Evolutionary conservation across 148 eudicot species (phyloP).

Genomic region (Bassia scoparia): DNA sequence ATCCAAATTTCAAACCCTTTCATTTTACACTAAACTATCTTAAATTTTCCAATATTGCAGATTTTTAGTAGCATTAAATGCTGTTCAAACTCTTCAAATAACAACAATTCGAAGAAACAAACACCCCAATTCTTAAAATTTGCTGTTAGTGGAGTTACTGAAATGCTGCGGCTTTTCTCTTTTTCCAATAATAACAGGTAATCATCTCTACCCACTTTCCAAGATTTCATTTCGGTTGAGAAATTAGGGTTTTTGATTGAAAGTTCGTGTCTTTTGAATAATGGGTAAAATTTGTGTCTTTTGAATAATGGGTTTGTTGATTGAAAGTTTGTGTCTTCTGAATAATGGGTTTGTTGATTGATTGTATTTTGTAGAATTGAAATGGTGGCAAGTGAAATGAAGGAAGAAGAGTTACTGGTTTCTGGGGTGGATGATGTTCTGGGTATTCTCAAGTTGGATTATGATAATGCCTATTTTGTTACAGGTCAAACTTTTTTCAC

Average conservation of each 20-base stretch:
- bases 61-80: constrained; percentile 24
- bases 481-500: constrained; percentile 48
- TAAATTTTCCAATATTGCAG: constrained; percentile 16
- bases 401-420: constrained; percentile 32
- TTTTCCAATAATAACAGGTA: constrained; percentile 28
- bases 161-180: constrained; percentile 56
- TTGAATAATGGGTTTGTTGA: constrained; percentile 6
- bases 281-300: too few relatives aligned
- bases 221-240: not conserved
- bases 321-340: constrained; percentile 2
- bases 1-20: not conserved
- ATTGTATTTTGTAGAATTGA: constrained; percentile 34
- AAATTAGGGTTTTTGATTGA: not conserved
- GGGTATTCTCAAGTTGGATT: constrained; percentile 53
- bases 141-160: constrained; percentile 42
- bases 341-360: constrained; percentile 3
- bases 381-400: constrained; percentile 24
- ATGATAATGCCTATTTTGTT: constrained; percentile 77
- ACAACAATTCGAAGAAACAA: constrained; percentile 21
- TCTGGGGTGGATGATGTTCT: constrained; percentile 63
- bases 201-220: not conserved
- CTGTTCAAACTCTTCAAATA: constrained; percentile 27
- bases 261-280: constrained; percentile 4
- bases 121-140: constrained; percentile 40
- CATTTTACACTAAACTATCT: not conserved